phyloP scores from a whole-genome alignment of 139 green algal genomes.

The Coelastrella sp. region DNA sequence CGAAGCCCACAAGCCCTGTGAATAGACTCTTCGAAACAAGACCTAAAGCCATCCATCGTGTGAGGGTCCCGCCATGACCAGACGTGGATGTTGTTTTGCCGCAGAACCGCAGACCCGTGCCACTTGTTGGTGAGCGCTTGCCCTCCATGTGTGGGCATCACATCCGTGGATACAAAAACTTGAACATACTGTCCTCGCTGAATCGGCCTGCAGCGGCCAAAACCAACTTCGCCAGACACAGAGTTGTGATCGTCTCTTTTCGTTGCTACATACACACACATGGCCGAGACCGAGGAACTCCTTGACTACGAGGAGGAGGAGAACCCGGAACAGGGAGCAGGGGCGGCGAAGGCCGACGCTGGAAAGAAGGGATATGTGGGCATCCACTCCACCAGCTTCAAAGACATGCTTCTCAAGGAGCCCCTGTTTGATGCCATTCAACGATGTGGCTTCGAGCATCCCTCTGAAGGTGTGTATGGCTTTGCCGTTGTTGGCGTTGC shows the following conservation, averaged over 20 bases:
- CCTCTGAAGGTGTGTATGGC: constrained; percentile 91
- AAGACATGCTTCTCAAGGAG: constrained; percentile 94
- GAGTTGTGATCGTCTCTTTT: neutral
- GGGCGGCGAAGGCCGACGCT: constrained; percentile 60
- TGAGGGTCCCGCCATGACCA: no score
- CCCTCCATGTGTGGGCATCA: no score
- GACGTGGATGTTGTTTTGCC: neutral
- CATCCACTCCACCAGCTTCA: constrained; percentile 98
- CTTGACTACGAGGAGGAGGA: constrained; percentile 95
- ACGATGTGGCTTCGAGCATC: constrained; percentile 99
- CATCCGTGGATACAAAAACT: no score
- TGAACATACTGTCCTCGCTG: no score
- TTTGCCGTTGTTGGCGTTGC: neutral
- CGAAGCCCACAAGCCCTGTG: no score
- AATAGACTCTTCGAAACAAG: no score
- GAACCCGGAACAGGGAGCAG: constrained; percentile 63
- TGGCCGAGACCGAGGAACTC: constrained; percentile 76
- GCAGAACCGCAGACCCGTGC: neutral
- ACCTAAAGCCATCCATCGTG: no score
- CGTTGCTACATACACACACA: neutral
- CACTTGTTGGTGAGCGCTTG: no score
- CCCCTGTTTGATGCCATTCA: constrained; percentile 96
- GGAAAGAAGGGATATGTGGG: constrained; percentile 97
- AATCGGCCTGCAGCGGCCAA: no score
- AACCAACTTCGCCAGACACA: no score